Evolutionary conservation across 2,329 filamentous ascomycete species (phyloP), one percentile per base, ranked within the genome.

Genomic region (Nannizziopsis arthrosporioides): DNA sequence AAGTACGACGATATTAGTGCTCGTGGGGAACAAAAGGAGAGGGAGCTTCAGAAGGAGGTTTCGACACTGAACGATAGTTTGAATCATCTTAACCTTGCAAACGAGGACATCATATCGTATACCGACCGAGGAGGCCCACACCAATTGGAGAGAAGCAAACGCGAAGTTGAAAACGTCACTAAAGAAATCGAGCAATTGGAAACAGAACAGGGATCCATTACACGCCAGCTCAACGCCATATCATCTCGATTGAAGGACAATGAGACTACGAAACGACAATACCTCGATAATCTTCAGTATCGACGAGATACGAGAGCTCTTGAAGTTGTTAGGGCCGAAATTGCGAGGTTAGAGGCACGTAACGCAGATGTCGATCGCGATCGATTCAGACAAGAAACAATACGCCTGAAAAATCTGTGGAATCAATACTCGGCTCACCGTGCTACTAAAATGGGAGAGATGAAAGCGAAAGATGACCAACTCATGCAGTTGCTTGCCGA

Each of bases 201-300:
- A 57, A 71, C 70, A 14, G 84, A 92, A 54, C 80, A 85, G 59
- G 69, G 69, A 10, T 71, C 79, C 40, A 69, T 92, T 45, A 82
- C 81, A 2, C 72, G 76, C 18, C 77, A 83, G 48, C 80, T 85
- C 52, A 92, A 93, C 65, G 81, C 81, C 56, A 75, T 94, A 44
- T 83, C 84, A 54, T 77, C 84, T 42, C 82, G 87, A 45, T 76
- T 89, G 44, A 79, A 81, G 57, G 86, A 88, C 59, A 84, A 85
- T 49, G 84, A 89, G 54, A 80, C 82, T 50, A 89, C 82, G 48
- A 90, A 88, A 68, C 83, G 85, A 57, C 88, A 85, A 54, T 94
- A 98, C 56, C 74, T 74, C 17, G 88, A 96, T 62, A 98, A 98
- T 58, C 70, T 96, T 44, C 81, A 81, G 53, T 94, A 88, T 63